A percentile compares a stretch with the other conserved stretches of the same genome.
phyloP scores from a whole-genome alignment of 2,329 filamentous ascomycete species.

The Aureobasidium sp. region DNA sequence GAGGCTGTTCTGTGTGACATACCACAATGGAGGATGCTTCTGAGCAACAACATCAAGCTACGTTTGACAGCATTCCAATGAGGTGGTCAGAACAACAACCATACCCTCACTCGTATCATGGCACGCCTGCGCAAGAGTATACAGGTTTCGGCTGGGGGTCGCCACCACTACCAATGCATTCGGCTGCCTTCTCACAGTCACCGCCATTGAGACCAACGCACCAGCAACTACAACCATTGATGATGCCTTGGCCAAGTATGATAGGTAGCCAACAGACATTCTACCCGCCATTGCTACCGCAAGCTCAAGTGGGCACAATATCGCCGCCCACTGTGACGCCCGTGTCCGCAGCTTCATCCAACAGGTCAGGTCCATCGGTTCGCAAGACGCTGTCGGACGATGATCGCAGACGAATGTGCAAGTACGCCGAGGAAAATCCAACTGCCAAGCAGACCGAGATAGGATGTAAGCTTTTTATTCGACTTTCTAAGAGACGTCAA shows the following conservation, averaged over 20 bases:
- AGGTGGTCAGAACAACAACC: slow-evolving; percentile 41
- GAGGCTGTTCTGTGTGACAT: background rate
- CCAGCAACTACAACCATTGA: slow-evolving; percentile 59
- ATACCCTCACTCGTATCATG: slow-evolving; percentile 53
- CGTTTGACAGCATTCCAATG: slow-evolving; percentile 34
- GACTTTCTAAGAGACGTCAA: background rate
- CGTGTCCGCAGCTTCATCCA: slow-evolving; percentile 40
- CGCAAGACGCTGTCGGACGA: slow-evolving; percentile 79
- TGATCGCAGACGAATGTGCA: slow-evolving; percentile 87
- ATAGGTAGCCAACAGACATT: slow-evolving; percentile 63
- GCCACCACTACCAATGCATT: slow-evolving; percentile 54
- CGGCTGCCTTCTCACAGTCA: slow-evolving; percentile 45
- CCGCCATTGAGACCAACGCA: slow-evolving; percentile 48
- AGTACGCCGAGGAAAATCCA: slow-evolving; percentile 85
- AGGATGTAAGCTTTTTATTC: slow-evolving; percentile 54
- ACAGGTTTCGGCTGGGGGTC: slow-evolving; percentile 56
- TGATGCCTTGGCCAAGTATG: slow-evolving; percentile 81
- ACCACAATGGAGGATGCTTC: slow-evolving; percentile 27
- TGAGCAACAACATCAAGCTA: slow-evolving; percentile 38
- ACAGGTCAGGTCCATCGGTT: slow-evolving; percentile 29
- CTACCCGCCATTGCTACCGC: slow-evolving; percentile 55
- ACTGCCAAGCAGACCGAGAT: slow-evolving; percentile 93
- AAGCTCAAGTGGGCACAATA: slow-evolving; percentile 39
- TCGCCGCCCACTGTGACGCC: slow-evolving; percentile 48
- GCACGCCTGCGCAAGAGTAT: slow-evolving; percentile 65